Evolutionary conservation across 768 basidiomycete species (phyloP), one percentile per base, ranked within the genome.

Genomic region (Termitomyces sp.): DNA sequence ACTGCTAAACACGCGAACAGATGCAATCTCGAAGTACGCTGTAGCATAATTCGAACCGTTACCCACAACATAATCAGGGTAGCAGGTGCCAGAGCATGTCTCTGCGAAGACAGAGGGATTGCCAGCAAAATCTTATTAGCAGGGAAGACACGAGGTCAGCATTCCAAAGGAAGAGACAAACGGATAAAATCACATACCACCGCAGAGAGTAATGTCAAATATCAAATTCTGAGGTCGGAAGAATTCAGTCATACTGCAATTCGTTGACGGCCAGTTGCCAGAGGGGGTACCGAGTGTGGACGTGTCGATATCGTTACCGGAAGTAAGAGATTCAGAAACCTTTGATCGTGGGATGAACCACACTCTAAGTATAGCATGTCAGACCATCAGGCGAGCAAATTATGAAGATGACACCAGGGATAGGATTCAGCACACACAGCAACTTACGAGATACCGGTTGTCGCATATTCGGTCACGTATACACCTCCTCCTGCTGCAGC

Each of bases 181-280:
- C 51, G 20, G 48, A 9, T 24, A 18, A 59, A 39, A 46, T 41
- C 9, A 66, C 70, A 48, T 49, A 77, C 77, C 81, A 66, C 85
- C 86, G 54, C 87, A 88, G 6, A 87, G 77, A 1, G 88, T 88
- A 57, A 90, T 90, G 65, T 88, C 85, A 56, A 91, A 82, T 18
- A 90, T 84, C 44, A 91, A 75, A 57, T 81, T 76, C 64, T 90
- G 88, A 0, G 83, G 74, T 52, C 77, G 71, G 67, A 88, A 87
- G 70, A 77, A 87, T 20, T 72, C 62, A 51, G 74, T 70, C 33
- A 83, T 73, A 36, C 72, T 67, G 69, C 90, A 92, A 24, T 76
- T 75, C 16, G 75, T 73, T 2, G 79, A 70, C 5, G 85, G 81
- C 81, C 85, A 92, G 63, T 87, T 86, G 1, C 81, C 88, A 2